Conservation (phyloP, 2,329 filamentous ascomycete species). For the Ophiostoma pallidulum region DNA sequence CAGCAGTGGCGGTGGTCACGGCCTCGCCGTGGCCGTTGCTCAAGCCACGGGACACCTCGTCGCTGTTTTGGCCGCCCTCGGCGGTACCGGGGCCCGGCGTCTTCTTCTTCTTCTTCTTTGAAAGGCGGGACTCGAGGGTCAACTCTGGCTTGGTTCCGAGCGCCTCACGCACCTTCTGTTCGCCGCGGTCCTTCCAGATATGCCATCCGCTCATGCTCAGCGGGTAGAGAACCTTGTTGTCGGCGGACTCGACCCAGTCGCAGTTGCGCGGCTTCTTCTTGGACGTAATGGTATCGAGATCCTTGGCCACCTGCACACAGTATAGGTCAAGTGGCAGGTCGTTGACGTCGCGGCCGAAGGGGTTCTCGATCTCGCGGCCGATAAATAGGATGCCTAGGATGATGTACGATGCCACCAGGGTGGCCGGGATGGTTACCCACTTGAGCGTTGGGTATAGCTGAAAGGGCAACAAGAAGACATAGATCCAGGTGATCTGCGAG, state of each 20-base stretch:
- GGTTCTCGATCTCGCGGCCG: constrained; percentile 60
- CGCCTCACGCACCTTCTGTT: constrained; percentile 36
- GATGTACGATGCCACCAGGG: constrained; percentile 58
- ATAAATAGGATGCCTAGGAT: constrained; percentile 61
- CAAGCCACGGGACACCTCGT: not conserved
- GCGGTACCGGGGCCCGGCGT: too few relatives aligned
- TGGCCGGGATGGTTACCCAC: constrained; percentile 66
- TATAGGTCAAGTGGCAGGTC: constrained; percentile 56
- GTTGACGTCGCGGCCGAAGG: constrained; percentile 60
- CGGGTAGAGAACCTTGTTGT: constrained; percentile 32
- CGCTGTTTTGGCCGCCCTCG: not conserved
- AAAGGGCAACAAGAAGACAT: constrained; percentile 63
- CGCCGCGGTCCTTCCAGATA: constrained; percentile 38
- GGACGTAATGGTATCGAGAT: constrained; percentile 55
- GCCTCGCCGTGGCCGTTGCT: not conserved
- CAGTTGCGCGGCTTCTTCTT: constrained; percentile 39
- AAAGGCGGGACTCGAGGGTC: constrained; percentile 22
- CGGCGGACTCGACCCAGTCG: constrained; percentile 36
- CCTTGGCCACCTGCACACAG: constrained; percentile 53
- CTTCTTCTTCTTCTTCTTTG: constrained; percentile 15
- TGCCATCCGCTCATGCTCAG: constrained; percentile 35
- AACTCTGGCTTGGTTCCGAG: constrained; percentile 28
- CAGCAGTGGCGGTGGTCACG: not conserved
- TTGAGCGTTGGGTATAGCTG: constrained; percentile 50
- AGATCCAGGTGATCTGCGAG: constrained; percentile 68